Evolutionary conservation across 345 rosid genomes (phyloP), one percentile per base, ranked within the genome.

Genomic region (Nephelium lappaceum): DNA sequence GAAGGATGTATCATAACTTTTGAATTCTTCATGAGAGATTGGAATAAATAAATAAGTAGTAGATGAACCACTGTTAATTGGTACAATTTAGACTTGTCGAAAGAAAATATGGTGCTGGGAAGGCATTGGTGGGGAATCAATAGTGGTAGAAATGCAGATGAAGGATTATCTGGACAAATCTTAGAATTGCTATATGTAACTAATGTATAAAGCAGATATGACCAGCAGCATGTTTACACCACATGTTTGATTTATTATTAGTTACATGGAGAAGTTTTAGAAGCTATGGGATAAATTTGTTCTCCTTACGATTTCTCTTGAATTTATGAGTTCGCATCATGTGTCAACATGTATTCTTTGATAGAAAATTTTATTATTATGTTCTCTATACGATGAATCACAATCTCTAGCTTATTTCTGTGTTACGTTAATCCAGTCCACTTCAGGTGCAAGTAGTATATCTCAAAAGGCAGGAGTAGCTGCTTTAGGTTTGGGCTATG

Each of bases 371-470:
- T 58, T 21, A n/a, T 5, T 8, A 38, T 19, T 18, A 19, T 36
- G 47, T 53, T 72, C 62, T 51, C 43, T 51, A 42, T 24, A 69
- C 18, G 14, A 23, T 43, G 21, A n/a, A 57, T 39, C 55, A 14
- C 25, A 64, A 63, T 0, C 68, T 42, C 39, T 42, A 24, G 58
- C 67, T 84, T 80, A 80, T 69, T 5, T 58, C 5, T 16, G 41
- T 66, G 24, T 47, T 55, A 38, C 68, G 12, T 19, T 58, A 5
- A 58, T 80, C 23, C 83, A 96, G 99, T 81, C 81, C 71, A 91
- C 92, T 83, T 94, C 98, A 45, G 98, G 99, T 78, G 99, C 98
- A 38, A 89, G 98, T 84, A 94, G 95, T 78, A 88, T 93, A 74
- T 77, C 99, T 71, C 98, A 97, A 61, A 94, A 88, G 78, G 99